Conservation (phyloP, 768 basidiomycete genomes). For the Gyrodon lividus region DNA sequence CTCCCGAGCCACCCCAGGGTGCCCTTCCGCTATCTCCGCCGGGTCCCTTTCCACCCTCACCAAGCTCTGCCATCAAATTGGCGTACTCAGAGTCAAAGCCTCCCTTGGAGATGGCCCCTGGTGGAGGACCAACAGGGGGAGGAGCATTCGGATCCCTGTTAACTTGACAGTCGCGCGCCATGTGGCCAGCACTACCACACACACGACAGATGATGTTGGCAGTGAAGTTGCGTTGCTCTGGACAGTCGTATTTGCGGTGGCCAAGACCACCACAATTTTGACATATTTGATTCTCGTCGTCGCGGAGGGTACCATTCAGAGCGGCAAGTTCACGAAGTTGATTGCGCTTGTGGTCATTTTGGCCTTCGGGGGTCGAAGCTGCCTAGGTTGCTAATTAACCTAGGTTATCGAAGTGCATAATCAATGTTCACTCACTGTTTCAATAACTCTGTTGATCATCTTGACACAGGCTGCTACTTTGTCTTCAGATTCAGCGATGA, state of each 20-base stretch:
- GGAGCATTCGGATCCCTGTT: constrained; percentile 84
- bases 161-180: constrained; percentile 97
- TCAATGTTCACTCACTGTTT: constrained; percentile 66
- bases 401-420: neutral
- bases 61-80: constrained; percentile 95
- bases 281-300: constrained; percentile 99
- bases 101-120: constrained; percentile 50
- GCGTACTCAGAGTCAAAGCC: constrained; percentile 98
- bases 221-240: constrained; percentile 96
- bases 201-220: constrained; percentile 99
- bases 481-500: constrained; percentile 89
- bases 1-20: constrained; percentile 66
- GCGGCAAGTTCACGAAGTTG: constrained; percentile 97
- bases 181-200: constrained; percentile 97
- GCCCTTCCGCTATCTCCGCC: constrained; percentile 53
- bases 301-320: constrained; percentile 96
- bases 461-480: constrained; percentile 90
- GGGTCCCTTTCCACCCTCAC: constrained; percentile 68
- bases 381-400: constrained; percentile 52
- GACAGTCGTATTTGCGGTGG: constrained; percentile 98
- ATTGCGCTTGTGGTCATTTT: constrained; percentile 99
- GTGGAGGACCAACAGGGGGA: constrained; percentile 39
- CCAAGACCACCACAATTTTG: constrained; percentile 94
- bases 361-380: constrained; percentile 97
- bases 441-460: constrained; percentile 97